Base-by-base conservation (phyloP, 768 basidiomycete species). In the Auricularia sp. region DNA sequence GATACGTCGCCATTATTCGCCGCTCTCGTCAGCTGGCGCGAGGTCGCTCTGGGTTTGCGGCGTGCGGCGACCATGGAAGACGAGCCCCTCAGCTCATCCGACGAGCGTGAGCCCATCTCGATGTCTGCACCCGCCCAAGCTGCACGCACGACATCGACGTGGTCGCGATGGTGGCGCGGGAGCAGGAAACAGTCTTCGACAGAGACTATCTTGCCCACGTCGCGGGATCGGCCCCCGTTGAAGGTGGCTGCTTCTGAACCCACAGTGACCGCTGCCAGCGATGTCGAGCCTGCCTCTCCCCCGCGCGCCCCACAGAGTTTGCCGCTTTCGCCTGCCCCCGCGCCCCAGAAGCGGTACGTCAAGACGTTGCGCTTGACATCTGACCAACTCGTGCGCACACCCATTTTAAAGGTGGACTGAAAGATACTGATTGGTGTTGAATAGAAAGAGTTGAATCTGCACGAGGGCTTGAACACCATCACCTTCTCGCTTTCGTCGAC, bases 321-420 rank as follows among this genome's bases (percentile, higher is more conserved):
- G 21, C 56, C 56, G 14, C 23, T 59, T 4, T 59, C 56, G 10
- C 56, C 56, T 5, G 56, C 56, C 8, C 29, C 56, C 23, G 11
- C 34, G 6, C 56, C 56, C 67, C 70, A 70, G 62, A 84, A 83
- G 71, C 87, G 83, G 70, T 98, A 84, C 71, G 94, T 91, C 8
- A 98, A 99, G 78, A 93, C 96, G 0, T 75, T 99, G 65, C 83
- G 97, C 5, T 75, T 99, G 65, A 93, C 95, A 0, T 97, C 94
- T 3, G 93, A 96, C 69, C 97, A 99, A 72, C 81, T 99, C 51
- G 93, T 94, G 69, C 71, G 86, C 76, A 1, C 2, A 61, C 33
- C 21, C 14, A 3, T 33, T 35, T 14, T 18, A 56, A 16, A 29
- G 29, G 29, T 29, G 29, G 29, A 29, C 29, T 29, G 29, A 29